Evolutionary conservation across 2,329 filamentous ascomycete species (phyloP), one percentile per base, ranked within the genome.

Genomic region (Penicillium palitans): DNA sequence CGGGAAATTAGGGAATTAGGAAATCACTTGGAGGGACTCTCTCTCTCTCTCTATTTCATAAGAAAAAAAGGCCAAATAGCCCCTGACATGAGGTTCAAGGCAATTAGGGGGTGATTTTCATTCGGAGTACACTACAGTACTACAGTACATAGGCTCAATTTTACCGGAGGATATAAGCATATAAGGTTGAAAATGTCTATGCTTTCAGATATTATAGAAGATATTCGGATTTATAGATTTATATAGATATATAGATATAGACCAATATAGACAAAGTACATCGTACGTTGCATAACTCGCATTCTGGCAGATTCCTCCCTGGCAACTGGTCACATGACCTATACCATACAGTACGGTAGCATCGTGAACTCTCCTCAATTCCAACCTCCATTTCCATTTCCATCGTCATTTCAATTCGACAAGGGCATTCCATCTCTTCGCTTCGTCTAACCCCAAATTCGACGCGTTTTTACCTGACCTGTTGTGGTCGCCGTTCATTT

Each of bases 251-350:
- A 19, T 21, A 31, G n/a, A 21, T 48, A 17, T 25, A 17, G 13
- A 25, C 42, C 3, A 24, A 7, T 48, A 24, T 24, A 17, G 3
- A 27, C 42, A 6, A n/a, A 45, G 13, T 13, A 25, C 47, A 13
- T 27, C 33, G 47, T 50, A 39, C 4, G 35, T 40, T 51, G 15
- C 24, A 44, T 24, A 24, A 24, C 27, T 29, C 3, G 21, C 53
- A 56, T 56, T 56, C 53, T 56, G 53, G 46, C 47, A 52, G 47
- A 52, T 57, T 45, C 40, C 54, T 57, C 54, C 54, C 54, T 57
- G 48, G 54, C 54, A 57, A 57, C 54, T 52, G 40, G 40, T 57
- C 54, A 57, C 54, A 57, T 57, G 54, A 57, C 33, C 47, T 10
- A 47, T 53, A 53, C 53, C 47, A 40, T 57, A 57, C 54, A 52